A percentile compares a stretch with the other conserved stretches of the same genome.
These are phyloP conservation scores for Monoraphidium neglectum DNA, from an alignment of 139 green algal genomes.

Conservation along the genomic window DNA sequence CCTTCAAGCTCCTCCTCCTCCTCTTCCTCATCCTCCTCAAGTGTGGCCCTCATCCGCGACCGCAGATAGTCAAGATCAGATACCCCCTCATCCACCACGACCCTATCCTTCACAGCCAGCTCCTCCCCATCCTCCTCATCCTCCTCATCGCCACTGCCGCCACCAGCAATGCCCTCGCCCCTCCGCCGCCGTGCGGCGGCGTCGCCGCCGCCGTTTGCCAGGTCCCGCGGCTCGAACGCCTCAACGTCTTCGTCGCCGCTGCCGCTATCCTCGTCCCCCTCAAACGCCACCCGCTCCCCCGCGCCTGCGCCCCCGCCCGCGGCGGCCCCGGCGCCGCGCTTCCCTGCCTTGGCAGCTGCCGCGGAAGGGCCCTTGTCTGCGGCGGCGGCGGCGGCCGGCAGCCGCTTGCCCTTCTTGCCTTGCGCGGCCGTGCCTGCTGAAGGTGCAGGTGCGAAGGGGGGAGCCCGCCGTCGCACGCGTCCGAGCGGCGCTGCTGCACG, in stretches of 20 bases:
- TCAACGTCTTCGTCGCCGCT: conserved; percentile 17
- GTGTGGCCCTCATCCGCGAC: conserved; percentile 60
- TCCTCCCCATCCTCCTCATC: conserved; percentile 20
- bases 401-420: too few species aligned
- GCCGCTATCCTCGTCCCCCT: not conserved
- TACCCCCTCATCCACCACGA: conserved; percentile 54
- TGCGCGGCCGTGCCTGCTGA: too few species aligned
- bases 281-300: conserved; percentile 1
- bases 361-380: not conserved
- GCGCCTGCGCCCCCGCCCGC: too few species aligned
- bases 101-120: not conserved
- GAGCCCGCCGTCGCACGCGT: too few species aligned
- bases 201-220: not conserved
- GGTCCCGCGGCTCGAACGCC: conserved; percentile 43
- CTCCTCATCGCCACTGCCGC: conserved; percentile 9
- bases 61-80: conserved; percentile 91
- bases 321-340: not conserved
- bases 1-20: conserved; percentile 27
- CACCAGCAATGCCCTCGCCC: not conserved
- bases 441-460: too few species aligned
- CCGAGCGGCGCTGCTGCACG: too few species aligned
- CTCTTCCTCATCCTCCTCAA: conserved; percentile 59
- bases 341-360: not conserved
- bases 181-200: not conserved
- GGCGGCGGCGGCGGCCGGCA: not conserved